Evolutionary conservation across 306 rosid genomes (phyloP).

Genomic region (Gleditsia sinensis): DNA sequence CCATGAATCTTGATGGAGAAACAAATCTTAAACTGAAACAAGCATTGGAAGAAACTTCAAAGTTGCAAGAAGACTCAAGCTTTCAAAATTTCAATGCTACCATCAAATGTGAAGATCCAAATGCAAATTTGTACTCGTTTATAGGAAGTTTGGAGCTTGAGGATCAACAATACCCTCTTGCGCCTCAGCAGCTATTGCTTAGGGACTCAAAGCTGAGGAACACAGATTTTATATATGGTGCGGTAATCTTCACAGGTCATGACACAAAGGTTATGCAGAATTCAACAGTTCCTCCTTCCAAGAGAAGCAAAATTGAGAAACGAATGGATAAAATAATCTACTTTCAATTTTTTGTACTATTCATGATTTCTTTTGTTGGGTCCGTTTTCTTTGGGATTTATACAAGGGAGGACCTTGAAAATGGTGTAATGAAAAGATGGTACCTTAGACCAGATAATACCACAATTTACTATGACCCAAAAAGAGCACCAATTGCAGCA

Average conservation of each 20-base stretch:
- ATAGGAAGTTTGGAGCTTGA: slow-evolving; percentile 73
- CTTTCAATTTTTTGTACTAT: slow-evolving; percentile 61
- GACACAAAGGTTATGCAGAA: slow-evolving; percentile 99
- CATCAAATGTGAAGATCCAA: slow-evolving; percentile 92
- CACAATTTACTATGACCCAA: slow-evolving; percentile 64
- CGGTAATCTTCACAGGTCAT: slow-evolving; percentile 84
- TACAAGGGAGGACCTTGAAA: slow-evolving; percentile 64
- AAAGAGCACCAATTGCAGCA: slow-evolving; percentile 69
- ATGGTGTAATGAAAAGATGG: slow-evolving; percentile 79
- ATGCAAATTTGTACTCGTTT: slow-evolving; percentile 88
- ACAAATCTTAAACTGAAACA: slow-evolving; percentile 93
- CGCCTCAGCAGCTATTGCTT: slow-evolving; percentile 93
- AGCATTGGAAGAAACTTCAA: slow-evolving; percentile 72
- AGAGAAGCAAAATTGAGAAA: slow-evolving; percentile 92
- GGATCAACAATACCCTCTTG: slow-evolving; percentile 72
- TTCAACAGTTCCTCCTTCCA: slow-evolving; percentile 89
- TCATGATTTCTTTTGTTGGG: slow-evolving; percentile 65
- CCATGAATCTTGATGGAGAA: slow-evolving; percentile 94
- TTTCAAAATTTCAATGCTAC: slow-evolving; percentile 69
- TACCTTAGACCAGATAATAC: slow-evolving; percentile 87
- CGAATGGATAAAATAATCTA: slow-evolving; percentile 87
- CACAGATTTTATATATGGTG: slow-evolving; percentile 93
- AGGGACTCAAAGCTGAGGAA: slow-evolving; percentile 97
- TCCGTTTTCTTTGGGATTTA: slow-evolving; percentile 74
- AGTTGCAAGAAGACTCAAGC: slow-evolving; percentile 63